Base-by-base conservation (phyloP, 805 yeast species). In the Candida corydali region DNA sequence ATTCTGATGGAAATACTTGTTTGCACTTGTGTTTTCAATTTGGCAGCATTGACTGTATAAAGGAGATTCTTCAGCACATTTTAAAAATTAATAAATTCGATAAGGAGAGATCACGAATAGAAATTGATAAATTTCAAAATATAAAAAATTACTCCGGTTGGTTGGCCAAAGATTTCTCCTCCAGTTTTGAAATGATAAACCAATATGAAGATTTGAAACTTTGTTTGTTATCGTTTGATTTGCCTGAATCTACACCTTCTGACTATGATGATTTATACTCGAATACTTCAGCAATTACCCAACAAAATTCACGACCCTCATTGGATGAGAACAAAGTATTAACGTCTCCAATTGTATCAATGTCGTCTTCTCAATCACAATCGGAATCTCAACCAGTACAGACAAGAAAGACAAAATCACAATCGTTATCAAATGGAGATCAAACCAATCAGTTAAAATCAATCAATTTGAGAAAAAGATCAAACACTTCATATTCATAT, bases 1-100 rank as follows among this genome's bases (percentile, higher is more conserved):
- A 67, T 37, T 36, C 23, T 2, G 46, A 59, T 29, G 69, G 68
- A 3, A 63, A 64, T 42, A 63, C 65, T 25, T 52, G 66, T 29
- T 49, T 67, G 15, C 73, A 67, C 39, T 39, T 63, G 25, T 58
- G 66, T 35, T 63, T 66, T 43, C 64, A 65, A 35, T 57, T 54
- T 42, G 69, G 66, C 17, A 50, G 52, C 28, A 43, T 53, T 26
- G 55, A 46, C 5, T 64, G 71, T 36, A 46, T 63, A 15, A 50
- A 51, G 35, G 61, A 50, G 14, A 41, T 64, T 3, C 35, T 55
- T 25, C 37, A 37, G 31, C 26, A 41, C 56, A 2, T 22, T 44
- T 20, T 33, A 17, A 39, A 36, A 22, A 10, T 17, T 4, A 17
- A 32, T 14, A n/a, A 24, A 11, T 23, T 7, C 16, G 46, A 47